Evolutionary conservation across 2,329 filamentous ascomycete genomes (phyloP).

Genomic region (Periconia digitata): DNA sequence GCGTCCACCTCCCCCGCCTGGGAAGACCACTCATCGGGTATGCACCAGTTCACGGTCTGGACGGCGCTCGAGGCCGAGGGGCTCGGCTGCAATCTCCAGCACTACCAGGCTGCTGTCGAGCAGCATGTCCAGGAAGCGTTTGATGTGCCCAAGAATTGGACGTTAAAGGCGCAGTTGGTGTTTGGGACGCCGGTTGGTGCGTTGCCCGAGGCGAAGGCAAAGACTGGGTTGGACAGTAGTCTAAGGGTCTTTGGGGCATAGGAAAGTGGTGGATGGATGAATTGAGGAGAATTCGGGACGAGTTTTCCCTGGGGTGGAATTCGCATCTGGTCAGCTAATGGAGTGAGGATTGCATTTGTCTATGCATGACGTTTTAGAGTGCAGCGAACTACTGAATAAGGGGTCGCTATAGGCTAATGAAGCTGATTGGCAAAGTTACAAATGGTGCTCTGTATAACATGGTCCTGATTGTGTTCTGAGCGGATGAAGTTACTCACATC

Average conservation of each 20-base stretch:
- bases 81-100: conserved; percentile 28
- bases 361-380: too few species aligned
- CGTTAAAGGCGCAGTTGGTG: conserved; percentile 25
- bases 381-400: too few species aligned
- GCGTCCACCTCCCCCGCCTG: conserved; percentile 20
- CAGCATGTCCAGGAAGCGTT: conserved; percentile 23
- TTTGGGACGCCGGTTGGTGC: conserved; percentile 37
- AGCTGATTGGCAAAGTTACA: too few species aligned
- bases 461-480: too few species aligned
- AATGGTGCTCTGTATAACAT: too few species aligned
- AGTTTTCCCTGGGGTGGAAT: background rate
- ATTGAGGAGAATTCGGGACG: background rate
- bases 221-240: conserved; percentile 28
- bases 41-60: conserved; percentile 30
- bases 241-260: conserved; percentile 27
- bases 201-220: conserved; percentile 25
- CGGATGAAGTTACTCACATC: too few species aligned
- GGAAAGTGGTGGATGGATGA: background rate
- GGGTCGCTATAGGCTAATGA: too few species aligned
- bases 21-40: conserved; percentile 25
- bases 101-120: conserved; percentile 30
- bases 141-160: conserved; percentile 24
- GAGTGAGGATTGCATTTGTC: too few species aligned
- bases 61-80: conserved; percentile 30
- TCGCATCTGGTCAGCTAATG: too few species aligned